Conservation (phyloP, 495 filamentous ascomycete species). For the Penicillium lagena region DNA sequence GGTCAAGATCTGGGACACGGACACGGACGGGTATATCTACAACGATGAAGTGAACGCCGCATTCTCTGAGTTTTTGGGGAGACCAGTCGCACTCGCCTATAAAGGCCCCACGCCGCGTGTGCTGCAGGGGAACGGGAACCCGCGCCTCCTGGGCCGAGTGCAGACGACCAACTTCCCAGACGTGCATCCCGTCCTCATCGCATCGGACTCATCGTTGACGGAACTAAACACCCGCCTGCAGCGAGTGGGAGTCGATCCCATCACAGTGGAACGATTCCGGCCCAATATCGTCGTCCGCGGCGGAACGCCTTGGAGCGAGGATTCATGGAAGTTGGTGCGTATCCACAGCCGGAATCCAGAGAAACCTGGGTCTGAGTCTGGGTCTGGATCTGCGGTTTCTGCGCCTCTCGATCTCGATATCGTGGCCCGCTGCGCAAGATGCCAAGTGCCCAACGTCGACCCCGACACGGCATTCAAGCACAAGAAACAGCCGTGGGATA, state of each 20-base stretch:
- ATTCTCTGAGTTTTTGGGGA: constrained; percentile 28
- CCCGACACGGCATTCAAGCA: constrained; percentile 65
- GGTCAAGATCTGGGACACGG: constrained; percentile 35
- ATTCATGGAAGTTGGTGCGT: constrained; percentile 71
- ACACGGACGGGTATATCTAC: constrained; percentile 37
- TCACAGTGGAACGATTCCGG: constrained; percentile 60
- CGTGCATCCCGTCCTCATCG: constrained; percentile 41
- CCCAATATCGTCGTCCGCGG: constrained; percentile 76
- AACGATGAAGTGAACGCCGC: constrained; percentile 21
- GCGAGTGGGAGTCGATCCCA: constrained; percentile 15
- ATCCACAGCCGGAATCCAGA: constrained; percentile 26
- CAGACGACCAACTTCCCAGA: constrained; percentile 36
- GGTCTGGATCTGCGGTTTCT: background rate
- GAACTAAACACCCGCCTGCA: constrained; percentile 30
- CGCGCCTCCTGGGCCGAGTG: constrained; percentile 26
- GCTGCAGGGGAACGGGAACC: constrained; percentile 32
- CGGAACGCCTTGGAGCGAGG: constrained; percentile 61
- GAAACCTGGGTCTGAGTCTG: background rate
- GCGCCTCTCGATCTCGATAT: constrained; percentile 44
- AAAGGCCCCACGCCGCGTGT: constrained; percentile 38
- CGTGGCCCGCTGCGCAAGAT: constrained; percentile 68
- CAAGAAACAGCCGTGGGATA: constrained; percentile 66
- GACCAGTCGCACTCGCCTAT: constrained; percentile 29
- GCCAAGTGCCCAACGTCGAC: constrained; percentile 82
- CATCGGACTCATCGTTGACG: constrained; percentile 42